phyloP scores from a whole-genome alignment of 768 basidiomycete genomes.

The Nevesoporus exiguus region DNA sequence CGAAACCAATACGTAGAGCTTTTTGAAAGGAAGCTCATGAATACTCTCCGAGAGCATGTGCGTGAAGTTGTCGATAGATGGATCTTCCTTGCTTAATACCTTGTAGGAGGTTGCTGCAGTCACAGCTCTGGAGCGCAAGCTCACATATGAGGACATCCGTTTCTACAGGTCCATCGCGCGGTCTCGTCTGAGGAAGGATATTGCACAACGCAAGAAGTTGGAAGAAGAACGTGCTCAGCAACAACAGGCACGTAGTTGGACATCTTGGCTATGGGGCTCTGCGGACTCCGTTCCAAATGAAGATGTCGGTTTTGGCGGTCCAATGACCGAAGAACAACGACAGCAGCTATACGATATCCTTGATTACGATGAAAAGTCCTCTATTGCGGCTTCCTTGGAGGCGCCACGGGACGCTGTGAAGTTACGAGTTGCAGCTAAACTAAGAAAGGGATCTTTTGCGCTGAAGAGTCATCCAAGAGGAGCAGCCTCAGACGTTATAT shows the following conservation, averaged over 20 bases:
- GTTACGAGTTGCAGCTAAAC: slow-evolving; percentile 66
- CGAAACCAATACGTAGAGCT: slow-evolving; percentile 79
- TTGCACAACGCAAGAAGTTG: slow-evolving; percentile 58
- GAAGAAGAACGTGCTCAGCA: slow-evolving; percentile 66
- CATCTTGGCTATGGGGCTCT: slow-evolving; percentile 84
- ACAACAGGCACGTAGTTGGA: slow-evolving; percentile 56
- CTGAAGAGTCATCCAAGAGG: slow-evolving; percentile 74
- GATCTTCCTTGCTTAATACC: not conserved
- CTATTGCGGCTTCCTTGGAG: slow-evolving; percentile 65
- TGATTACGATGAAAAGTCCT: slow-evolving; percentile 87
- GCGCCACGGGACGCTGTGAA: slow-evolving; percentile 78
- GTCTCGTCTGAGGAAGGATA: slow-evolving; percentile 82
- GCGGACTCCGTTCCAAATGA: slow-evolving; percentile 39
- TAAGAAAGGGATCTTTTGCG: slow-evolving; percentile 85
- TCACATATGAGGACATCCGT: slow-evolving; percentile 91
- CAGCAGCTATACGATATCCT: slow-evolving; percentile 86
- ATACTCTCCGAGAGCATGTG: slow-evolving; percentile 53
- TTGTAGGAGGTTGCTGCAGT: slow-evolving; percentile 51
- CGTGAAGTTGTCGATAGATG: slow-evolving; percentile 14
- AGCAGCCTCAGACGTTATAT: slow-evolving; percentile 66
- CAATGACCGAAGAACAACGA: slow-evolving; percentile 88
- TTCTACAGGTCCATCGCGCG: slow-evolving; percentile 96
- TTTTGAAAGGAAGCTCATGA: slow-evolving; percentile 72
- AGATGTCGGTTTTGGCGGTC: slow-evolving; percentile 55
- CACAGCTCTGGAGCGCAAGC: slow-evolving; percentile 70